phyloP scores from a whole-genome alignment of 495 filamentous ascomycete species.

The Glonium stellatum region DNA sequence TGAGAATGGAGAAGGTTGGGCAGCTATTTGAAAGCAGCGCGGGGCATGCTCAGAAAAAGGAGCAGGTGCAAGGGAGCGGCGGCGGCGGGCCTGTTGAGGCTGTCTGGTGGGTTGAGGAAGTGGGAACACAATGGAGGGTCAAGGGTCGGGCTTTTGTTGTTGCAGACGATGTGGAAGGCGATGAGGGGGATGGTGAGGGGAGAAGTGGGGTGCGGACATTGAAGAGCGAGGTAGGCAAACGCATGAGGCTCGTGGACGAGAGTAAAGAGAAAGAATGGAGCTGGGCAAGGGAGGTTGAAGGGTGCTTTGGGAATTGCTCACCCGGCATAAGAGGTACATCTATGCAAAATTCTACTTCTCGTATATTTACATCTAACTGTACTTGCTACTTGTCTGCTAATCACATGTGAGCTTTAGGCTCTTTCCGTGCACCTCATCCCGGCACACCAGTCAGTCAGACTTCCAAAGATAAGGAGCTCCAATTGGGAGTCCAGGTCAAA shows the following conservation, averaged over 20 bases:
- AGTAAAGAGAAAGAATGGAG: constrained; percentile 31
- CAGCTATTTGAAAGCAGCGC: constrained; percentile 52
- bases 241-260: constrained; percentile 37
- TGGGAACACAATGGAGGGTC: constrained; percentile 76
- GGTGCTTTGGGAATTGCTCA: constrained; percentile 79
- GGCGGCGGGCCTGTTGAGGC: constrained; percentile 70
- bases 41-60: constrained; percentile 28
- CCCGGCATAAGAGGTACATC: constrained; percentile 48
- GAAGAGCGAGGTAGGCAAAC: constrained; percentile 40
- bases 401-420: constrained; percentile 39
- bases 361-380: neutral
- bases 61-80: constrained; percentile 45
- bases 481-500: constrained; percentile 59
- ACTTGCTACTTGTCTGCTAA: neutral
- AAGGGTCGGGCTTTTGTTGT: constrained; percentile 59
- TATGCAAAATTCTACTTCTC: neutral
- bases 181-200: constrained; percentile 31
- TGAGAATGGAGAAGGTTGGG: constrained; percentile 70
- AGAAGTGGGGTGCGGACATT: constrained; percentile 44
- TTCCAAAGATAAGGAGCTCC: constrained; percentile 45
- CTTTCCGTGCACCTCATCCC: constrained; percentile 72
- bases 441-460: constrained; percentile 50
- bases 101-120: constrained; percentile 70
- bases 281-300: constrained; percentile 61
- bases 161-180: constrained; percentile 48